phyloP scores from a whole-genome alignment of 192 early-diverging fungal species.

The Rhizoclosmatium sp. region DNA sequence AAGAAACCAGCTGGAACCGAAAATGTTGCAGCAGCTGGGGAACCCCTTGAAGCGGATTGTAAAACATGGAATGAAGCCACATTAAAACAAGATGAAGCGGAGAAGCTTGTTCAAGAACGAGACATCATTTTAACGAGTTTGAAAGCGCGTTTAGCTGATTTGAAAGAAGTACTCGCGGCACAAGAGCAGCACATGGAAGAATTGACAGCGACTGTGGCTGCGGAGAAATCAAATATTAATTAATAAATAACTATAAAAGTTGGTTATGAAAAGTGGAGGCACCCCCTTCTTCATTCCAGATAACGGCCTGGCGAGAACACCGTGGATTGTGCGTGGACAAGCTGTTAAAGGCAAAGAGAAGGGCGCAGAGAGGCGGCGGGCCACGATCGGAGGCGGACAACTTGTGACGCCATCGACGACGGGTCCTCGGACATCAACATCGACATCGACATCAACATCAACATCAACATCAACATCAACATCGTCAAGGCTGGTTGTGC shows the following conservation, averaged over 20 bases:
- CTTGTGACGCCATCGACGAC: not conserved
- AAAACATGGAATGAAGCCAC: not conserved
- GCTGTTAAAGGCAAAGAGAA: too few relatives aligned
- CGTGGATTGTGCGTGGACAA: not conserved
- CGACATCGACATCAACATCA: not conserved
- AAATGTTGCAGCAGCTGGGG: not conserved
- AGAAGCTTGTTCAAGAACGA: not conserved
- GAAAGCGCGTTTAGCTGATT: not conserved
- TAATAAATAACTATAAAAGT: too few relatives aligned
- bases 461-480: not conserved
- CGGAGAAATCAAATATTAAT: not conserved
- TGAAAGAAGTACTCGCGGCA: not conserved
- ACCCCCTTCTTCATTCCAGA: slow-evolving; percentile 14
- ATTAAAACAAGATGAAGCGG: not conserved
- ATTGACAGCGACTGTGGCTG: not conserved
- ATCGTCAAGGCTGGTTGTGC: not conserved
- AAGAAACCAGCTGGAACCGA: not conserved
- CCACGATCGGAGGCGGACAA: too few relatives aligned
- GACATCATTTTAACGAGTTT: not conserved
- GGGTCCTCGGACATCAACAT: not conserved
- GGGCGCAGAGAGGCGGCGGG: not conserved
- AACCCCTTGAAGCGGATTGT: not conserved
- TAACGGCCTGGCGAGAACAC: not conserved
- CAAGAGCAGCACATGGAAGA: not conserved
- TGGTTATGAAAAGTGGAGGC: too few relatives aligned